Conservation (phyloP, 768 basidiomycete species). For the Podaxis sp. region DNA sequence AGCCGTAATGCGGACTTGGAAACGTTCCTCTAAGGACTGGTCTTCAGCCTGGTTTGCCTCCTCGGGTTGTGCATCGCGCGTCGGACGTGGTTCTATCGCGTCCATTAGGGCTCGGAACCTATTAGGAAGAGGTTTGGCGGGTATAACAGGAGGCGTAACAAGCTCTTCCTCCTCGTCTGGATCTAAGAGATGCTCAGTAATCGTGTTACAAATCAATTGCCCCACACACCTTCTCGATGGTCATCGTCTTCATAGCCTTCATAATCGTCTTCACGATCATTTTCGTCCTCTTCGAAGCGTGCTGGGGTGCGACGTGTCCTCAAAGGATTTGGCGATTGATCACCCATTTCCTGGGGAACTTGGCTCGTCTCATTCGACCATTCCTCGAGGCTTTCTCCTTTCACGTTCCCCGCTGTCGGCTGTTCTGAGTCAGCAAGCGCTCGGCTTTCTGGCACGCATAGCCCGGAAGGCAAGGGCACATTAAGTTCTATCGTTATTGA, state of each 20-base stretch:
- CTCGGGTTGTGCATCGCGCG: conserved; percentile 8
- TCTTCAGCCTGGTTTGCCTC: conserved; percentile 3
- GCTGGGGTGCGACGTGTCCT: too few relatives aligned
- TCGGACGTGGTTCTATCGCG: background rate
- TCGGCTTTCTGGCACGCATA: background rate
- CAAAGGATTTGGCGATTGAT: background rate
- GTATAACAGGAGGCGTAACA: background rate
- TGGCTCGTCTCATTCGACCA: background rate
- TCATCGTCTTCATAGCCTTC: background rate
- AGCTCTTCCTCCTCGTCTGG: background rate
- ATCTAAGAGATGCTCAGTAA: too few relatives aligned
- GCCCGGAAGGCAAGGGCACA: background rate
- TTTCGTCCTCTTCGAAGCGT: background rate
- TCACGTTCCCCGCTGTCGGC: background rate
- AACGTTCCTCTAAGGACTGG: conserved; percentile 21
- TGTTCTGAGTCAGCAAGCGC: background rate
- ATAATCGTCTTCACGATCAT: background rate
- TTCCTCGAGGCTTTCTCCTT: background rate
- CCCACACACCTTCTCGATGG: too few relatives aligned
- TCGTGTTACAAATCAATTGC: too few relatives aligned
- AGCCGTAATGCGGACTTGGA: conserved; percentile 28
- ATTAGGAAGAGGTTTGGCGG: too few relatives aligned
- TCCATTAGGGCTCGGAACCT: background rate
- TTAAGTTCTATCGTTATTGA: background rate
- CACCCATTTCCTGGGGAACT: background rate